A percentile compares a stretch with the other conserved stretches of the same genome.
phyloP scores from a whole-genome alignment of 2,329 filamentous ascomycete genomes.

The Neophaeococcomyces mojaviensis region DNA sequence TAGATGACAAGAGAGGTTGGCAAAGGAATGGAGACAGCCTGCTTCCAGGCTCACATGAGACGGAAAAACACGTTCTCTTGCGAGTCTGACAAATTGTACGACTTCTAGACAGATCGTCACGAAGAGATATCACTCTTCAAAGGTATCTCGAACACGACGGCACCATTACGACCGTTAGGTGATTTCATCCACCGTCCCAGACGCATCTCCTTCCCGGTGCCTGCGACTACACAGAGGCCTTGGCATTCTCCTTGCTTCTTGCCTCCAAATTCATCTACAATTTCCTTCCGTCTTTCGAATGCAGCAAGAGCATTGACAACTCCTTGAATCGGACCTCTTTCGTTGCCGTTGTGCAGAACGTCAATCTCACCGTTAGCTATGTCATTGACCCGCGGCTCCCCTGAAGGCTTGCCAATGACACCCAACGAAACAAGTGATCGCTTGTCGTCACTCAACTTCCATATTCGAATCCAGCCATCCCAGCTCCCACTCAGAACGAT shows the following conservation, averaged over 20 bases:
- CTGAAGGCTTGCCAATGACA: constrained; percentile 47
- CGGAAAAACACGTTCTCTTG: not conserved
- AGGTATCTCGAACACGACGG: constrained; percentile 79
- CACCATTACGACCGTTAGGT: constrained; percentile 64
- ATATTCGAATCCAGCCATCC: constrained; percentile 81
- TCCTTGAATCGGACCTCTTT: constrained; percentile 38
- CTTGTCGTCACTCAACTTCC: constrained; percentile 79
- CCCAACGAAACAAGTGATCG: constrained; percentile 67
- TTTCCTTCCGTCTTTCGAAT: constrained; percentile 74
- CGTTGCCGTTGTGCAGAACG: constrained; percentile 20
- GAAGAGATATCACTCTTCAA: constrained; percentile 19
- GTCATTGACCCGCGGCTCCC: constrained; percentile 11
- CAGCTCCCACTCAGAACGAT: constrained; percentile 86
- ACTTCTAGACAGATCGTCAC: not conserved
- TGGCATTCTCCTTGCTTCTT: constrained; percentile 36
- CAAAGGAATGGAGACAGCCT: not conserved
- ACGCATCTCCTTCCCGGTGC: constrained; percentile 76
- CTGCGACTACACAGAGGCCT: constrained; percentile 77
- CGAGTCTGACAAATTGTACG: not conserved
- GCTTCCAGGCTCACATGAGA: not conserved
- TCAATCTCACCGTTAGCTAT: constrained; percentile 22
- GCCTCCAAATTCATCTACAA: constrained; percentile 41
- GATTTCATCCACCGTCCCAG: constrained; percentile 71
- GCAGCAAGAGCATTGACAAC: constrained; percentile 83
- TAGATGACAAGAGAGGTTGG: too few relatives aligned